A percentile compares a stretch with the other conserved stretches of the same genome.
Conservation (phyloP, 164 flowering plant species). For the Magnolia changhungtana region DNA sequence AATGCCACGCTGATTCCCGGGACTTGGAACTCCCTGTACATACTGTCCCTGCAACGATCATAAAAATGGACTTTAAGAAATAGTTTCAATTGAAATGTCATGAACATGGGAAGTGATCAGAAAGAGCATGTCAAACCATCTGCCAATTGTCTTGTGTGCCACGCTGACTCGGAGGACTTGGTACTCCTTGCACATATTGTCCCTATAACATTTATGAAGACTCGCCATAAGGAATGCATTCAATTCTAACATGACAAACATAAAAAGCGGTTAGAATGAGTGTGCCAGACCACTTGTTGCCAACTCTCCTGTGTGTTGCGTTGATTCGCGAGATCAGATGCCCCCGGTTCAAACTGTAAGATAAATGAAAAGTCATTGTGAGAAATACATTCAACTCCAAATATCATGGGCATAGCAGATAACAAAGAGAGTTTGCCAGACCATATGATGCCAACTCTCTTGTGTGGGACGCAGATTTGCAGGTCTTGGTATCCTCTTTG, state of each 20-base stretch:
- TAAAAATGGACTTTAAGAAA: not conserved
- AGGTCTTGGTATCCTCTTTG: not conserved
- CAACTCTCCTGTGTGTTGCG: constrained; percentile 58
- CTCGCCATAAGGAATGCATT: not conserved
- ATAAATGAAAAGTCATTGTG: not conserved
- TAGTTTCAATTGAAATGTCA: not conserved
- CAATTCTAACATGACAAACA: not conserved
- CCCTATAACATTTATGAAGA: constrained; percentile 13
- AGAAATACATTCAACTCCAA: not conserved
- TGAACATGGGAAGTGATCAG: constrained; percentile 17
- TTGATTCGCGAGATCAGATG: constrained; percentile 59
- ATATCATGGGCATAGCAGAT: not conserved
- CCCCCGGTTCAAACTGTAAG: constrained; percentile 57
- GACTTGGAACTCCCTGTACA: not conserved
- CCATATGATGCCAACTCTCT: not conserved
- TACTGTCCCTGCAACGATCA: not conserved
- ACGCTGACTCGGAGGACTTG: constrained; percentile 1
- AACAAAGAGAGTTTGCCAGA: not conserved
- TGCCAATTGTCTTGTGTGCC: not conserved
- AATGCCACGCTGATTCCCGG: not conserved
- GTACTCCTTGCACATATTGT: constrained; percentile 5
- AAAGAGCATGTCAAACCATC: not conserved
- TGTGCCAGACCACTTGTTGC: constrained; percentile 53
- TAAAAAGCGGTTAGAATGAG: not conserved
- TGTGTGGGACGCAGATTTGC: not conserved